Conservation (phyloP, 2,329 filamentous ascomycete genomes). For the Colletotrichum limetticola region DNA sequence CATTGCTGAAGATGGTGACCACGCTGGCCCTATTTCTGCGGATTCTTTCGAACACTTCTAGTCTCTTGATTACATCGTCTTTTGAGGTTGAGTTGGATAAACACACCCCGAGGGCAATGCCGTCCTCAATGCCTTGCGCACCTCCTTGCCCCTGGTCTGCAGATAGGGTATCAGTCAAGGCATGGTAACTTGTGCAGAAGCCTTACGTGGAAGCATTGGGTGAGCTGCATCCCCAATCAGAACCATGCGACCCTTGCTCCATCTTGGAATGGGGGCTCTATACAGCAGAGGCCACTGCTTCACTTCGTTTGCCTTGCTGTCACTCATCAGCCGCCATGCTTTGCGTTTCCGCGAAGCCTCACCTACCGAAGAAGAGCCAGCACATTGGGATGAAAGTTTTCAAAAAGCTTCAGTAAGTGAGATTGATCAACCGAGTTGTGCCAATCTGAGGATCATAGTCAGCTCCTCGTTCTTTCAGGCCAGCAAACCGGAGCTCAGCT, state of each 20-base stretch:
- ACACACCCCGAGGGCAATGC: slow-evolving; percentile 43
- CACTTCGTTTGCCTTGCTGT: slow-evolving; percentile 47
- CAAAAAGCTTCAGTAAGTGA: slow-evolving; percentile 42
- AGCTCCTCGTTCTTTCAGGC: not conserved
- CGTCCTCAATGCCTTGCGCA: slow-evolving; percentile 50
- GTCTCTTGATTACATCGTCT: slow-evolving; percentile 37
- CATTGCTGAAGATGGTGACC: slow-evolving; percentile 52
- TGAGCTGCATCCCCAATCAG: slow-evolving; percentile 51
- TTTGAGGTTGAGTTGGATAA: slow-evolving; percentile 38
- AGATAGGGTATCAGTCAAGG: slow-evolving; percentile 22
- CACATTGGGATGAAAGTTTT: slow-evolving; percentile 41
- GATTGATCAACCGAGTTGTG: slow-evolving; percentile 40
- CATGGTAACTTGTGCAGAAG: not conserved
- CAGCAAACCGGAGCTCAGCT: not conserved
- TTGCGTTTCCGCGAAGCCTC: not conserved
- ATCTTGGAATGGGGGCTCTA: slow-evolving; percentile 44
- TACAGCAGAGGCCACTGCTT: slow-evolving; percentile 50
- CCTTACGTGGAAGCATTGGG: slow-evolving; percentile 50
- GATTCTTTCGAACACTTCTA: slow-evolving; percentile 40
- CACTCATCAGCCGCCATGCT: not conserved
- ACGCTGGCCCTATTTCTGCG: slow-evolving; percentile 45
- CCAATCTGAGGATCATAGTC: slow-evolving; percentile 13
- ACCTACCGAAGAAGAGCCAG: slow-evolving; percentile 42
- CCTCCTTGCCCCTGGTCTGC: slow-evolving; percentile 51
- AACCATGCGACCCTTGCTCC: slow-evolving; percentile 44